Base-by-base conservation (phyloP, 345 rosid species). In the Hevea brasiliensis region DNA sequence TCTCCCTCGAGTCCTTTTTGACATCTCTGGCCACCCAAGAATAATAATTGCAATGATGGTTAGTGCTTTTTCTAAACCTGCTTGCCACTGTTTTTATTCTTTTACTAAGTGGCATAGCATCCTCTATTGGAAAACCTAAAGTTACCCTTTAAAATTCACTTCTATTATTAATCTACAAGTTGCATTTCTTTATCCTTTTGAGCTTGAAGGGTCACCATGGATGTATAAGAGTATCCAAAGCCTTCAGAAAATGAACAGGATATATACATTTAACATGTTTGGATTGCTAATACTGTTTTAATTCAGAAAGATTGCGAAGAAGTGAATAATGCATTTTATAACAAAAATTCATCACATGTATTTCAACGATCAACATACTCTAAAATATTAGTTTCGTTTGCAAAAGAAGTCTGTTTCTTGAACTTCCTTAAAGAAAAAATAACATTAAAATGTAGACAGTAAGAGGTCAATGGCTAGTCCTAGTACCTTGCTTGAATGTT, bases 11-110 rank as follows among this genome's bases (percentile, higher is more conserved):
- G 23, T n/a, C 64, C 37, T 40, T 79, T 74, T 57, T 65, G 75
- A 67, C 77, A 71, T 76, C n/a, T 47, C 18, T 35, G 74, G 82
- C 71, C 83, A 79, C 56, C 77, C 72, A 71, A 57, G 77, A 71
- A 47, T 66, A 72, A 79, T 72, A 74, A 79, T 81, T 67, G 66
- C 47, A 61, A 79, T 79, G 73, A 85, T 85, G 57, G 65, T 71
- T 14, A 20, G 2, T 71, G 67, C 80, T 72, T 81, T 72, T 56
- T 65, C 14, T 73, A 56, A 29, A 73, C 74, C 9, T n/a, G n/a
- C n/a, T 73, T 74, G 40, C 71, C 59, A n/a, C 67, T 67, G 3
- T 17, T 35, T 9, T 35, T 42, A 60, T 72, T 76, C 59, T 65
- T 78, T 73, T 21, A 62, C 68, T 24, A 15, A 50, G 61, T 57